Percentiles rank a stretch among this genome's conserved stretches.
phyloP scores from a whole-genome alignment of 2,329 filamentous ascomycete species.

The Aspergillus clavatus region DNA sequence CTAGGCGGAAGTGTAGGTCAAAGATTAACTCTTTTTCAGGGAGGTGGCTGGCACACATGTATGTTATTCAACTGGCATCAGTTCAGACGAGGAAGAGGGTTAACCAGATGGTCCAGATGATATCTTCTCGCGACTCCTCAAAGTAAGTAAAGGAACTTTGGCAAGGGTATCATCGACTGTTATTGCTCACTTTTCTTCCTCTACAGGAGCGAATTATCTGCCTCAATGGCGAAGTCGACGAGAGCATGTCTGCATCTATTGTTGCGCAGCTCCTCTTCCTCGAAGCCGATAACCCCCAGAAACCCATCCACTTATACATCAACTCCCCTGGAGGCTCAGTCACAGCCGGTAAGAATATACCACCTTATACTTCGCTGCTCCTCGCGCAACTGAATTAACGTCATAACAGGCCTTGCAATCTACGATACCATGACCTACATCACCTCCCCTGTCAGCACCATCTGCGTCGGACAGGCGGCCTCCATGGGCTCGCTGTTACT shows the following conservation, averaged over 20 bases:
- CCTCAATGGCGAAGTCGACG: slow-evolving; percentile 86
- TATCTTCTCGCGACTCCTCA: slow-evolving; percentile 74
- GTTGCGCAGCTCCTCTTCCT: slow-evolving; percentile 96
- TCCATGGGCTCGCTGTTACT: slow-evolving; percentile 91
- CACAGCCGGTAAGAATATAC: slow-evolving; percentile 58
- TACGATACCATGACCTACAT: slow-evolving; percentile 99
- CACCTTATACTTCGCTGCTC: neutral
- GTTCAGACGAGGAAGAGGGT: slow-evolving; percentile 1
- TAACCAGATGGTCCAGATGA: slow-evolving; percentile 56
- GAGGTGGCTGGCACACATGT: slow-evolving; percentile 75
- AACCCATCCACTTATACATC: slow-evolving; percentile 96
- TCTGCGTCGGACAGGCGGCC: slow-evolving; percentile 90
- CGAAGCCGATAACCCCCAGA: slow-evolving; percentile 91
- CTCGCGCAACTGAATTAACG: neutral
- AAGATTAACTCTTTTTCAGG: slow-evolving; percentile 44
- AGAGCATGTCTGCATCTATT: slow-evolving; percentile 84
- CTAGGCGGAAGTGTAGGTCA: neutral
- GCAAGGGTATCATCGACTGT: slow-evolving; percentile 5
- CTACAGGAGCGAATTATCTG: slow-evolving; percentile 86
- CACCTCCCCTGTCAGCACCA: slow-evolving; percentile 83
- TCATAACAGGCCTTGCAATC: slow-evolving; percentile 59
- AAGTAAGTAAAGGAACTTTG: slow-evolving; percentile 50
- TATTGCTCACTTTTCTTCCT: slow-evolving; percentile 15
- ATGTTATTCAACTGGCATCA: slow-evolving; percentile 33
- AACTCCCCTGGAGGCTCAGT: slow-evolving; percentile 94